These are phyloP conservation scores for Rosellinia necatrix DNA, from an alignment of 2,329 filamentous ascomycete genomes.

Conservation along the genomic window DNA sequence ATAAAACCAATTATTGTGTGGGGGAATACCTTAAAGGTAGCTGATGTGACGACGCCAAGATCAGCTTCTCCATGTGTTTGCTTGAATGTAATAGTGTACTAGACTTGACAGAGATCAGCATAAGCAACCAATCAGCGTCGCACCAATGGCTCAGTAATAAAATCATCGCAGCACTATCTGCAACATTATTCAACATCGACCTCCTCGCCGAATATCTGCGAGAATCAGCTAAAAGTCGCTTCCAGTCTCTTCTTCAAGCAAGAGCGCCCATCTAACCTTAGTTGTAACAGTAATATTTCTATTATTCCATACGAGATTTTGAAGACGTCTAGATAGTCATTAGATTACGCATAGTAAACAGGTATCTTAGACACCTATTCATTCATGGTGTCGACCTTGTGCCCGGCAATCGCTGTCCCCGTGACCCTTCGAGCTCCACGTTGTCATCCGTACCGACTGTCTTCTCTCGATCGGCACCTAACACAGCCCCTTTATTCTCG, in stretches of 20 bases:
- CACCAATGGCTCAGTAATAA: no score
- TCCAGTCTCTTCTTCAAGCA: not conserved
- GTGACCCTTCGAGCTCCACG: slow-evolving; percentile 7
- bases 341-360: not conserved
- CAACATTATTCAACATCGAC: not conserved
- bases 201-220: not conserved
- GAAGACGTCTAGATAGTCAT: slow-evolving; percentile 2
- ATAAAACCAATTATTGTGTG: no score
- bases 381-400: slow-evolving; percentile 8
- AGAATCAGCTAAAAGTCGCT: not conserved
- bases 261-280: not conserved
- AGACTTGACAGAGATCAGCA: no score
- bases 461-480: slow-evolving; percentile 16
- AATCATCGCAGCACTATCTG: no score
- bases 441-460: slow-evolving; percentile 1
- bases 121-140: no score
- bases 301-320: slow-evolving; percentile 4
- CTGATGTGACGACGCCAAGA: no score
- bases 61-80: no score
- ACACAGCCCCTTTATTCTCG: slow-evolving; percentile 16
- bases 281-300: not conserved
- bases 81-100: no score
- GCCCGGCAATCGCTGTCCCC: slow-evolving; percentile 2
- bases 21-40: no score
- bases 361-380: slow-evolving; percentile 2